These are phyloP conservation scores for Cinnamomum micranthum DNA, from an alignment of 164 flowering plant genomes.

Conservation along the genomic window DNA sequence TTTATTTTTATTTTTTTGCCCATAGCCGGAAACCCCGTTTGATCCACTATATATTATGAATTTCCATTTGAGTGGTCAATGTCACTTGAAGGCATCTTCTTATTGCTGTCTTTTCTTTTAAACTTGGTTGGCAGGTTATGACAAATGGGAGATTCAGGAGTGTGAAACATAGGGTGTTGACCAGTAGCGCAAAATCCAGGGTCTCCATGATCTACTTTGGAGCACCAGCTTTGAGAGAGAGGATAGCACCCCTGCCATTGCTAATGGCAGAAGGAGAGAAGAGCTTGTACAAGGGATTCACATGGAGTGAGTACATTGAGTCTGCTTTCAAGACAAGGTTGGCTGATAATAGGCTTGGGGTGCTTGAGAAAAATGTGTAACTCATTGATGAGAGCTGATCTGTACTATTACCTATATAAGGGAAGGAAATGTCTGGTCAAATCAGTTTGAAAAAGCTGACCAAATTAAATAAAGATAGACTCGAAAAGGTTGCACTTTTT, in stretches of 20 bases:
- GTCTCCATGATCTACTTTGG: conserved; percentile 87
- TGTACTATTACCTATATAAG: conserved; percentile 12
- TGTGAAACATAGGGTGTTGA: conserved; percentile 79
- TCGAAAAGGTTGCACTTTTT: neutral
- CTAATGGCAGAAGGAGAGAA: conserved; percentile 56
- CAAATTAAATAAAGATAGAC: conserved; percentile 12
- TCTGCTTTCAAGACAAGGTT: conserved; percentile 68
- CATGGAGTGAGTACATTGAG: conserved; percentile 79
- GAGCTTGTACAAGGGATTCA: conserved; percentile 79
- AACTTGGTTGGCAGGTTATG: conserved; percentile 55
- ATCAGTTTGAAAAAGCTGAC: conserved; percentile 10
- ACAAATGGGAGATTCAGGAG: conserved; percentile 89
- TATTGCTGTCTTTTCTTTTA: neutral
- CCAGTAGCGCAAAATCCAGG: conserved; percentile 54
- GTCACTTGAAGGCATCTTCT: neutral
- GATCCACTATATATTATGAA: neutral
- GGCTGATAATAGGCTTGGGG: conserved; percentile 64
- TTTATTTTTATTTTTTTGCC: neutral
- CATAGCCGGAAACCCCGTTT: too few species aligned
- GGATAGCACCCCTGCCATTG: conserved; percentile 46
- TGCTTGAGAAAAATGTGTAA: conserved; percentile 33
- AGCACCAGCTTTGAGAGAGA: conserved; percentile 62
- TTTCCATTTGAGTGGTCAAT: neutral
- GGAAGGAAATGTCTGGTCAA: conserved; percentile 6
- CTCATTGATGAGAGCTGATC: conserved; percentile 7